These are phyloP conservation scores for Nicotiana undulata DNA, from an alignment of 257 asterid genomes.

Conservation along the genomic window DNA sequence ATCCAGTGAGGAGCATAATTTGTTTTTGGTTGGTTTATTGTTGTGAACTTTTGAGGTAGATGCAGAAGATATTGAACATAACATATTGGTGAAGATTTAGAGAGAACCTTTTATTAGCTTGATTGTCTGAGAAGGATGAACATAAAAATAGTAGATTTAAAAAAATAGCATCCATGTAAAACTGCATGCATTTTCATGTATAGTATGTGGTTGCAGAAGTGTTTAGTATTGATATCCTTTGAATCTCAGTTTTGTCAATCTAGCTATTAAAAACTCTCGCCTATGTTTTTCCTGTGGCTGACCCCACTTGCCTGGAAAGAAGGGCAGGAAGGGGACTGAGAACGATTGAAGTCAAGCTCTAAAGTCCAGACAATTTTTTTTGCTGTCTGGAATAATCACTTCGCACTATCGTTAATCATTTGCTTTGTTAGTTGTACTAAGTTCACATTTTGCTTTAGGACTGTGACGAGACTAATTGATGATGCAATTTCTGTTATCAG, in stretches of 20 bases:
- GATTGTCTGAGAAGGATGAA: background rate
- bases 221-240: background rate
- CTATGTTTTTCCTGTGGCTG: background rate
- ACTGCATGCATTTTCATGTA: background rate
- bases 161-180: background rate
- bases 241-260: background rate
- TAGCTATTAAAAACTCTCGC: background rate
- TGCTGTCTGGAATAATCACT: background rate
- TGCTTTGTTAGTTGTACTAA: background rate
- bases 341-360: background rate
- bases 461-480: background rate
- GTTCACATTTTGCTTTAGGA: background rate
- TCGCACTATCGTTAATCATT: background rate
- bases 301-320: background rate
- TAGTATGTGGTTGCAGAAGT: background rate
- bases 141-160: background rate
- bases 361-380: background rate
- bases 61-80: background rate
- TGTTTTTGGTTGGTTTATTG: background rate
- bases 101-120: background rate
- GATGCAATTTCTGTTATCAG: background rate
- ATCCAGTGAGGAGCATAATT: background rate
- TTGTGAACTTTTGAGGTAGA: background rate
- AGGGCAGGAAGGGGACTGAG: background rate
- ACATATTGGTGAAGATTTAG: background rate